Evolutionary conservation across 768 basidiomycete genomes (phyloP), one percentile per base, ranked within the genome.

Genomic region (Podaxis sp.): DNA sequence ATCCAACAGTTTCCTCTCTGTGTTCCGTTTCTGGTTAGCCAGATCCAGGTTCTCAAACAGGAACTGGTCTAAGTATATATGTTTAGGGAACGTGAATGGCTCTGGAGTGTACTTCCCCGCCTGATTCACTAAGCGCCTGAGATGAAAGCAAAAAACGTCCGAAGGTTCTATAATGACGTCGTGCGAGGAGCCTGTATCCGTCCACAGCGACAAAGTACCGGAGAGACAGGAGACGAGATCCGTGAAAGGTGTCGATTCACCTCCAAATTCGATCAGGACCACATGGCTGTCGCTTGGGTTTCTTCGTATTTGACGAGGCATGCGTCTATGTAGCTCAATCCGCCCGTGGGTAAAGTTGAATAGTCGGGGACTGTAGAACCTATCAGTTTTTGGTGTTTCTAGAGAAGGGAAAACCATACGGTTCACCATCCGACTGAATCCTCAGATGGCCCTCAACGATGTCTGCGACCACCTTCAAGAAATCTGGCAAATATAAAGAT

Each of bases 41-140:
- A 81, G 30, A n/a, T 79, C 78, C 3, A 83, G 66, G 46, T 90
- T 91, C 55, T 81, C 79, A 54, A 78, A 78, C 65, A 93, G 66
- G 66, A 91, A 94, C 56, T 86, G 84, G 69, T 94, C 92, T 51
- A 93, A 76, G 70, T 85, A 91, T 52, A 94, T 76, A 20, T 78
- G 76, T 66, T 82, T 84, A 2, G 91, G 91, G 66, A 82, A 94
- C 13, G 70, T 72, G 66, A 93, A 87, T 1, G 76, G 75, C 41
- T 81, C 78, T 1, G 72, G 66, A 2, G 73, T 66, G 2, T 73
- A 62, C 64, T 73, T 76, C 33, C 67, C 64, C 26, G 69, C 49
- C 10, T 69, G 37, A 10, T 66, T 58, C 12, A 70, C 33, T 6
- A 55, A 62, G 28, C 72, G 70, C 26, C 63, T 73, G 33, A 82